Evolutionary conservation across 176 grass and related monocot genomes (phyloP).

Genomic region (barley (Hordeum vulgare)): MorexV3_pseudomolecules_assembly NC_058524.1:386511628-386512127

Average conservation of each 20-base stretch:
- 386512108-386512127: conserved; percentile 78
- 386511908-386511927: not conserved
- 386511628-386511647: conserved; percentile 58
- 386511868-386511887: conserved; percentile 54
- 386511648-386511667: conserved; percentile 93
- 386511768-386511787: not conserved
- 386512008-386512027: not conserved
- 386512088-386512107: conserved; percentile 78
- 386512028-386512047: not conserved
- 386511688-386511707: conserved; percentile 77
- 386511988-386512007: not conserved
- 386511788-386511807: not conserved
- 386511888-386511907: not conserved
- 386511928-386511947: not conserved
- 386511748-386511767: not conserved
- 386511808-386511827: not conserved
- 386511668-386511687: conserved; percentile 97
- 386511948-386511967: not conserved
- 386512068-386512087: not conserved
- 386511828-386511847: not conserved
- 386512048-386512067: not conserved
- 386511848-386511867: conserved; percentile 86
- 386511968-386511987: not conserved
- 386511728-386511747: not conserved
- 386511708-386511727: not conserved